Conservation (phyloP, 352 stramenopile genomes). For the Globisporangium paroecandrum region DNA sequence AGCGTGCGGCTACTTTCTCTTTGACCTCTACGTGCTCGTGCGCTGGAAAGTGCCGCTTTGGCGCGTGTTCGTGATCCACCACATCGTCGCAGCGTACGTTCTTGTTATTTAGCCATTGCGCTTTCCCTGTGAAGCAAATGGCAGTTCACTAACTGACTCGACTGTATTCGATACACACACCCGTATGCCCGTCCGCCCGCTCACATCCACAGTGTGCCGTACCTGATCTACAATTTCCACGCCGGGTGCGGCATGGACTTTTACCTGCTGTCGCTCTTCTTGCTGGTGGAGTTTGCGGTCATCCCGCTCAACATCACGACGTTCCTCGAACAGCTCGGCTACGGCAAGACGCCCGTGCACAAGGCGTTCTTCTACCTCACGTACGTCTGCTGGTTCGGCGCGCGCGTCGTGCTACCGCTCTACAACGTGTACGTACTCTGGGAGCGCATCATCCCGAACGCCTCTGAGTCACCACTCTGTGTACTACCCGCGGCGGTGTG, state of each 20-base stretch:
- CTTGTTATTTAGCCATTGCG: no score
- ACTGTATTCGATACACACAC: no score
- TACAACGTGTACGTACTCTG: constrained; percentile 83
- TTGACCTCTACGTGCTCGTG: constrained; percentile 72
- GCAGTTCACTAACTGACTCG: no score
- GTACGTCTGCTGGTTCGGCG: constrained; percentile 76
- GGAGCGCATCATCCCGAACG: constrained; percentile 58
- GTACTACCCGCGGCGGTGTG: constrained; percentile 63
- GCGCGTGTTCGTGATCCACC: constrained; percentile 77
- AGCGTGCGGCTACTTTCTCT: constrained; percentile 84
- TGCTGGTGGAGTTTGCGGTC: constrained; percentile 82
- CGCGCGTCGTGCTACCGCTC: constrained; percentile 68
- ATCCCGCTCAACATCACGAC: constrained; percentile 80
- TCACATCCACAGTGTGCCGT: constrained; percentile 45
- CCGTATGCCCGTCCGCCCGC: no score
- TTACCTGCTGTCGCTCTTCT: constrained; percentile 76
- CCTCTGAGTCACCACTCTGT: constrained; percentile 43
- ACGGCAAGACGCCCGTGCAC: constrained; percentile 56
- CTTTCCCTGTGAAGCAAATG: no score
- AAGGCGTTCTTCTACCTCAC: constrained; percentile 68
- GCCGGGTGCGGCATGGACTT: constrained; percentile 66
- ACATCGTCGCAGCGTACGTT: constrained; percentile 67
- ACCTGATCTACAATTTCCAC: constrained; percentile 82
- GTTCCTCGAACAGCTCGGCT: constrained; percentile 77
- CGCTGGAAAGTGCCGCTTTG: constrained; percentile 70